Evolutionary conservation across 2,329 filamentous ascomycete species (phyloP), one percentile per base, ranked within the genome.

Genomic region (Penicillium sp.): DNA sequence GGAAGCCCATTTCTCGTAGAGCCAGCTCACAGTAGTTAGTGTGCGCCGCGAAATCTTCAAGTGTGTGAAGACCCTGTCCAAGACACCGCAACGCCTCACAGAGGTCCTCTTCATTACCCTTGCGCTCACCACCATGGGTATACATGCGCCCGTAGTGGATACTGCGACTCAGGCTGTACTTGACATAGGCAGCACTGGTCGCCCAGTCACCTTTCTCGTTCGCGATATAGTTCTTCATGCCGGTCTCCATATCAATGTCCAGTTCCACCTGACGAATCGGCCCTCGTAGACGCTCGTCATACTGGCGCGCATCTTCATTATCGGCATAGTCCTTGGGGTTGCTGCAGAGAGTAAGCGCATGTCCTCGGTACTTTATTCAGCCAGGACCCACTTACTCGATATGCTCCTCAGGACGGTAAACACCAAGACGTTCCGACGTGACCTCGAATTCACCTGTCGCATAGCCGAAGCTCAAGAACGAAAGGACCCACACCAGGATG

Each of bases 161-260:
- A 71, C 88, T 85, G 58, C 90, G 85, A 14, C 82, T 82, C 60
- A 95, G 74, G 66, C 89, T 92, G 75, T 86, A 91, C 65, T 88
- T 87, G 58, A 96, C 82, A 69, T 93, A 97, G 39, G 90, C 93
- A 8, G 90, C 81, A 62, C 92, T 96, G 21, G 95, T 99, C 1
- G 93, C 91, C 90, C 93, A 97, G 42, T 85, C 84, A 4, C 92
- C 91, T 14, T 78, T 80, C 73, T 98, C 93, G 69, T 97, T 98
- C 59, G 93, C 88, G 65, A 99, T 98, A 75, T 99, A 99, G 73
- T 98, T 98, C 77, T 98, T 99, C 93, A 99, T 96, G n/a, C 93
- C 93, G 1, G 91, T 95, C 6, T 83, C 78, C 33, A 78, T 78
- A 68, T 95, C 91, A 55, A 95, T 84, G 58, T 90, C 86, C 21